Evolutionary conservation across 2,329 filamentous ascomycete genomes (phyloP).

Genomic region (Diaporthe aspalathi): DNA sequence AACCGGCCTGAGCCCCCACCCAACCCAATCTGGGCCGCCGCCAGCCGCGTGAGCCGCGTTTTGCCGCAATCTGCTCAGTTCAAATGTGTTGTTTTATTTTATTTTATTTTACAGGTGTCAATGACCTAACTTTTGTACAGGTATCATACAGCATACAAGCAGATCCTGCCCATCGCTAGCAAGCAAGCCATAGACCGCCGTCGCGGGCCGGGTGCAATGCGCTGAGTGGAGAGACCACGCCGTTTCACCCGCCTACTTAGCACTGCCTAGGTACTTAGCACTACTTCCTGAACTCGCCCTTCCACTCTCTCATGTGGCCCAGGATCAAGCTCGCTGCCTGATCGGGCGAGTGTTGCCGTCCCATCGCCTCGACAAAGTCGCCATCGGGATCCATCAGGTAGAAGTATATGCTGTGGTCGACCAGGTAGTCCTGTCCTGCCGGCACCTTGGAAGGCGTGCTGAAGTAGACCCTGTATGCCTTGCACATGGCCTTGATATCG

Average conservation of each 20-base stretch:
- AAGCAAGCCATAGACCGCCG: not conserved
- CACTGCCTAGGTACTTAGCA: conserved; percentile 39
- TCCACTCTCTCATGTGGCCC: conserved; percentile 81
- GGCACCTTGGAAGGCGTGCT: conserved; percentile 89
- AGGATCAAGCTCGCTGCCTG: conserved; percentile 85
- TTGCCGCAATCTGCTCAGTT: not conserved
- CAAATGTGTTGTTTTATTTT: not conserved
- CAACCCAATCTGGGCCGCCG: too few species aligned
- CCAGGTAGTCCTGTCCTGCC: conserved; percentile 94
- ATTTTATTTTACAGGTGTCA: not conserved
- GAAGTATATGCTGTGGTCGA: conserved; percentile 99
- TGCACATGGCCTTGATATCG: conserved; percentile 93
- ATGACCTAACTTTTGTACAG: not conserved
- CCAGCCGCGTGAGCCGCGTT: not conserved
- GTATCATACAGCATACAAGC: conserved; percentile 13
- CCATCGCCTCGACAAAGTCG: conserved; percentile 97
- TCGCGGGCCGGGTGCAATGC: not conserved
- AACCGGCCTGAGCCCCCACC: not conserved
- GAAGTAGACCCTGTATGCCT: conserved; percentile 97
- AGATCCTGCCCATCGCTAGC: not conserved
- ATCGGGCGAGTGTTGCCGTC: conserved; percentile 91
- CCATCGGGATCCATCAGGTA: conserved; percentile 99
- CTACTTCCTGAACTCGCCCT: conserved; percentile 45
- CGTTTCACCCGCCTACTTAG: not conserved
- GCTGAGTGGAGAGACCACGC: conserved; percentile 31